phyloP scores from a whole-genome alignment of 805 yeast genomes.

The Pichia occidentalis region DNA sequence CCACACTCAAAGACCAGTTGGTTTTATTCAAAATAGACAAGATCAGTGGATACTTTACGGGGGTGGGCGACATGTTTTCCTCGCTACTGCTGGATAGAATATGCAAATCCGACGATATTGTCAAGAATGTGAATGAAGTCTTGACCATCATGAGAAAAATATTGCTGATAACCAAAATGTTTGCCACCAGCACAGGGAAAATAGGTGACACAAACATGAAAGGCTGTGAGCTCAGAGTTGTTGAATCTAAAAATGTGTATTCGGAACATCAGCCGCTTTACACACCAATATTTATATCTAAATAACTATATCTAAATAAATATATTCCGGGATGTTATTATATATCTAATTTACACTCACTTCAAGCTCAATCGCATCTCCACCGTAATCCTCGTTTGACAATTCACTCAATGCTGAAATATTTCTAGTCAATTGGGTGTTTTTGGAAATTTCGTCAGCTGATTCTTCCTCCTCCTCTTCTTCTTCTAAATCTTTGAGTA shows the following conservation, averaged over 20 bases:
- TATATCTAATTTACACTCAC: no score
- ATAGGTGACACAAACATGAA: conserved; percentile 62
- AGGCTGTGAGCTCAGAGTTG: conserved; percentile 62
- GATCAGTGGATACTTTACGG: conserved; percentile 81
- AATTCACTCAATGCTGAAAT: not conserved
- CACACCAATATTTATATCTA: conserved; percentile 9
- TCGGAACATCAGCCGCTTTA: conserved; percentile 2
- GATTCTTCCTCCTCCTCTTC: conserved; percentile 10
- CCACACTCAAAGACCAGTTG: conserved; percentile 15
- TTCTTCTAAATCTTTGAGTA: conserved; percentile 12
- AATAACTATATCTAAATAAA: conserved; percentile 1
- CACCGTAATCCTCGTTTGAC: conserved; percentile 23
- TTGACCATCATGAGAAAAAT: conserved; percentile 50
- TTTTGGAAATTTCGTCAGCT: no score
- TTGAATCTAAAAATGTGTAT: conserved; percentile 47
- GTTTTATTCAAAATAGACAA: conserved; percentile 46
- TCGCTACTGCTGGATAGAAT: conserved; percentile 68
- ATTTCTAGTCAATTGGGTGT: not conserved
- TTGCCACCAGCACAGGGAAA: conserved; percentile 36
- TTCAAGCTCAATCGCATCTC: conserved; percentile 17
- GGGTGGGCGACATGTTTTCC: conserved; percentile 90
- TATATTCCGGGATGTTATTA: not conserved
- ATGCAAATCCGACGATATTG: conserved; percentile 25
- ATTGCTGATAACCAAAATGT: conserved; percentile 39
- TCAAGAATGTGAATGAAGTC: conserved; percentile 45